These are phyloP conservation scores for Capronia coronata DNA, from an alignment of 2,329 filamentous ascomycete genomes.

Conservation along the genomic window DNA sequence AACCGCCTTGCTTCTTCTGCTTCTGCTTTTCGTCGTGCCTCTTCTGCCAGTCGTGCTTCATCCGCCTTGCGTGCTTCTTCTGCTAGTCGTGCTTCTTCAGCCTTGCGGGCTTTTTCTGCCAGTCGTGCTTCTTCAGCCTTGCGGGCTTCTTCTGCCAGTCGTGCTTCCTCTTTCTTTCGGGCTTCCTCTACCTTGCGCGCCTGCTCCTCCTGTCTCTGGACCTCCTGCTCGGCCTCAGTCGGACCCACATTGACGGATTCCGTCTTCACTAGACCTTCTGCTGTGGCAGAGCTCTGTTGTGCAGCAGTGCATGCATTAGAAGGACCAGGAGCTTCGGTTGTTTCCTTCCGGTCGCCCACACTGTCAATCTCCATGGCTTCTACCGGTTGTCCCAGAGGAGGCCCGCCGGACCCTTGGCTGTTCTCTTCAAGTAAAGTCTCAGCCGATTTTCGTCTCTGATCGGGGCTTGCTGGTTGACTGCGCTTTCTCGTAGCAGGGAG, in stretches of 20 bases:
- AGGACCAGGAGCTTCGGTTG: too few relatives aligned
- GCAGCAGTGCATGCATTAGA: too few relatives aligned
- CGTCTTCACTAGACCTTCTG: constrained; percentile 20
- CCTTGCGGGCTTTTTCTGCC: constrained; percentile 11
- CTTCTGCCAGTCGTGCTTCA: constrained; percentile 12
- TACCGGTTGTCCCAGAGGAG: not conserved
- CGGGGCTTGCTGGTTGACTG: constrained; percentile 2
- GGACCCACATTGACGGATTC: constrained; percentile 23
- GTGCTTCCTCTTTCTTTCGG: not conserved
- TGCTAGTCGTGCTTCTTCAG: constrained; percentile 1
- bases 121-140: constrained; percentile 2
- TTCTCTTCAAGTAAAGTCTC: not conserved
- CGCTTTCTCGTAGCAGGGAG: constrained; percentile 20
- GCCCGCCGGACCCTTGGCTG: not conserved
- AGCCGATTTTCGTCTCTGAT: constrained; percentile 5
- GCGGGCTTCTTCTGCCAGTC: not conserved
- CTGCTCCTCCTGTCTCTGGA: constrained; percentile 20
- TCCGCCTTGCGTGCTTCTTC: constrained; percentile 9
- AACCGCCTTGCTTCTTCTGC: constrained; percentile 4
- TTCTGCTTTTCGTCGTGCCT: constrained; percentile 20
- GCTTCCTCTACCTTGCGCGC: constrained; percentile 12
- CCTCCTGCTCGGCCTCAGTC: constrained; percentile 14
- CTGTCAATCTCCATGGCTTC: constrained; percentile 9
- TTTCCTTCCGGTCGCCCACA: constrained; percentile 3
- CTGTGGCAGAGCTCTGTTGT: not conserved